Base-by-base conservation (phyloP, 2,329 filamentous ascomycete genomes). In the Aureobasidium zeae region DNA sequence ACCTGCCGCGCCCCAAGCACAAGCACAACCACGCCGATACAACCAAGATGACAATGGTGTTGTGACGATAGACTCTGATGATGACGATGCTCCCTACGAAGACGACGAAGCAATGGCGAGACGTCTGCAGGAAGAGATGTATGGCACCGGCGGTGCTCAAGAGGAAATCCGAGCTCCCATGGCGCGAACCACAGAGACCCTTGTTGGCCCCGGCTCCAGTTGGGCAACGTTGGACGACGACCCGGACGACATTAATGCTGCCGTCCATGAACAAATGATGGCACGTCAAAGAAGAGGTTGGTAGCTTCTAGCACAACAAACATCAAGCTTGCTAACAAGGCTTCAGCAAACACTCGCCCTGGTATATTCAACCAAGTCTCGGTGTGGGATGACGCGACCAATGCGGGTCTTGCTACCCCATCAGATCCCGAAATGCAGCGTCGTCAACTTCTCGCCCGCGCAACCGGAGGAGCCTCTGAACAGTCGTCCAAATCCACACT, bases 101-200 rank as follows among this genome's bases (percentile, higher is more conserved):
- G 87, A 94, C 56, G 91, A 98, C 57, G 88, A 86, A 41, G 88
- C 85, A 31, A 89, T 96, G 79, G 91, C 91, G 5, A 78, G 88
- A 61, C 77, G 85, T 46, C 63, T 98, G 48, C 91, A 98, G 61
- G 84, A 98, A 57, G 87, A 98, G 63, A 74, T 94, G 58, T 96
- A 95, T 55, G 73, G 75, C 41, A 74, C 66, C 32, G 63, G 51
- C 47, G 67, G 65, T 11, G 66, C 65, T 28, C 58, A 68, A 26
- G 80, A 80, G 53, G 81, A 72, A 33, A 81, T 98, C 44, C 75
- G 91, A 56, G 91, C 91, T 35, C 91, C 91, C 7, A 93, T 98
- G 63, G 86, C 82, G 33, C 77, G 86, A 54, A 94, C 84, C 20
- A 93, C 86, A 10, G 91, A 98, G 66, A 94, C 87, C 0, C 73